phyloP scores from a whole-genome alignment of 1,139 yeast species.

The Blastobotrys ciferrii region DNA sequence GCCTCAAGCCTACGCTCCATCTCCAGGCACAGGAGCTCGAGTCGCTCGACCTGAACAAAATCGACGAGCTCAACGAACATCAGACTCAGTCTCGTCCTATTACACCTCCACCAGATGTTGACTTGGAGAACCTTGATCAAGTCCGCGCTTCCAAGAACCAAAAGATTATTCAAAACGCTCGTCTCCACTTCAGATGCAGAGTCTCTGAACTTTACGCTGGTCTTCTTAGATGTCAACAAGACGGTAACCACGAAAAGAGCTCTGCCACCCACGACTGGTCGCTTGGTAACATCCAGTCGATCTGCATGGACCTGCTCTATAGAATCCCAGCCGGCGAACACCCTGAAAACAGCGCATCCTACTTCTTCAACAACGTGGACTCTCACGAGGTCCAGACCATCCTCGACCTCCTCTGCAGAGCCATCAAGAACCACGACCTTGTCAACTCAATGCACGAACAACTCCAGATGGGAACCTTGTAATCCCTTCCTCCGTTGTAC shows the following conservation, averaged over 20 bases:
- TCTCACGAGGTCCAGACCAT: not conserved
- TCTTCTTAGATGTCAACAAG: slow-evolving; percentile 1
- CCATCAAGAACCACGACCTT: slow-evolving; percentile 1
- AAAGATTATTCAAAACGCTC: slow-evolving; percentile 1
- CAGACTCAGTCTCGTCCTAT: not conserved
- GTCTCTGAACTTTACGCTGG: slow-evolving; percentile 8
- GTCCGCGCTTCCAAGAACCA: slow-evolving; percentile 6
- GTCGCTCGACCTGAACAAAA: not conserved
- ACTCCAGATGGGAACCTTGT: slow-evolving; percentile 8
- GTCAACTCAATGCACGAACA: slow-evolving; percentile 8
- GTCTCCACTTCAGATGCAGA: slow-evolving; percentile 6
- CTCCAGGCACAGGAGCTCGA: slow-evolving; percentile 3
- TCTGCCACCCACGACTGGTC: slow-evolving; percentile 9
- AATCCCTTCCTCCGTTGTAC: not conserved
- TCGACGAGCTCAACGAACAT: not conserved
- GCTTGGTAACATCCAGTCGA: slow-evolving; percentile 2
- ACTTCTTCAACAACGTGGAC: slow-evolving; percentile 5
- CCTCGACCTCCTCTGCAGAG: not conserved
- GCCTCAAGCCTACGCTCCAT: slow-evolving; percentile 5
- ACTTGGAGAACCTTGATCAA: slow-evolving; percentile 5
- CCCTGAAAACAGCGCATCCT: slow-evolving; percentile 5
- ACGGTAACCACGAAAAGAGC: slow-evolving; percentile 5
- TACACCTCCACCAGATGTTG: slow-evolving; percentile 8
- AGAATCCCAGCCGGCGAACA: not conserved
- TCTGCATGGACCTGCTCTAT: not conserved